Evolutionary conservation across 371 early-diverging fungal genomes (phyloP).

Genomic region (Rhizopus stolonifer): DNA sequence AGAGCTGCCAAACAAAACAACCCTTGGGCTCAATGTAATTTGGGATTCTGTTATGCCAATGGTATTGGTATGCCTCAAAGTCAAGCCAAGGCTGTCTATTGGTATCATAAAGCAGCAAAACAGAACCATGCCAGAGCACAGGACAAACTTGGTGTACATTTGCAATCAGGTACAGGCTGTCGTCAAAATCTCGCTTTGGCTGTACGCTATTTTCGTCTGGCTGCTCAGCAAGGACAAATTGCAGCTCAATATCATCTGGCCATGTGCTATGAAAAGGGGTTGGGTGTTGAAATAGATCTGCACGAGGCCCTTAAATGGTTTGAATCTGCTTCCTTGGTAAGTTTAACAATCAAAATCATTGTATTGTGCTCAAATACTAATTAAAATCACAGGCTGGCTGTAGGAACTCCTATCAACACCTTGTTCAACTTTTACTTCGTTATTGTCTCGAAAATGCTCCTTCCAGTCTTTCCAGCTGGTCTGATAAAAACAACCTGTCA

Average conservation of each 20-base stretch:
- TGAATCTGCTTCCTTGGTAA: slow-evolving; percentile 48
- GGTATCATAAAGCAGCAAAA: slow-evolving; percentile 72
- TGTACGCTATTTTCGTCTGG: slow-evolving; percentile 50
- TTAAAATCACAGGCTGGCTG: slow-evolving; percentile 34
- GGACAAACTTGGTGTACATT: slow-evolving; percentile 79
- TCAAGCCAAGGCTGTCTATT: slow-evolving; percentile 45
- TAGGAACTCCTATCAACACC: slow-evolving; percentile 45
- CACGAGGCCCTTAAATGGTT: slow-evolving; percentile 60
- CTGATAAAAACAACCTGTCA: background rate
- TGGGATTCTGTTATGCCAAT: slow-evolving; percentile 73
- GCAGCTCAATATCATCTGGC: slow-evolving; percentile 57
- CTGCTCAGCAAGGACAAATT: slow-evolving; percentile 58
- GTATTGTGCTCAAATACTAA: background rate
- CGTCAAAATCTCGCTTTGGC: slow-evolving; percentile 51
- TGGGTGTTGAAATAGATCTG: slow-evolving; percentile 51
- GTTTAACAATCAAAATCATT: background rate
- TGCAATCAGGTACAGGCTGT: slow-evolving; percentile 74
- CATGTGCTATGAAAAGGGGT: slow-evolving; percentile 58
- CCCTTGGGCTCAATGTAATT: slow-evolving; percentile 67
- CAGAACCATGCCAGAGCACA: slow-evolving; percentile 59
- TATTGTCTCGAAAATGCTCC: slow-evolving; percentile 34
- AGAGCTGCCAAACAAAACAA: slow-evolving; percentile 64
- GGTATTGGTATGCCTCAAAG: slow-evolving; percentile 70
- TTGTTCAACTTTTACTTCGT: slow-evolving; percentile 44
- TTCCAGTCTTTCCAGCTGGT: slow-evolving; percentile 4